A percentile compares a stretch with the other conserved stretches of the same genome.
These are phyloP conservation scores for Pythium biforme DNA, from an alignment of 352 stramenopile genomes.

Conservation along the genomic window DNA sequence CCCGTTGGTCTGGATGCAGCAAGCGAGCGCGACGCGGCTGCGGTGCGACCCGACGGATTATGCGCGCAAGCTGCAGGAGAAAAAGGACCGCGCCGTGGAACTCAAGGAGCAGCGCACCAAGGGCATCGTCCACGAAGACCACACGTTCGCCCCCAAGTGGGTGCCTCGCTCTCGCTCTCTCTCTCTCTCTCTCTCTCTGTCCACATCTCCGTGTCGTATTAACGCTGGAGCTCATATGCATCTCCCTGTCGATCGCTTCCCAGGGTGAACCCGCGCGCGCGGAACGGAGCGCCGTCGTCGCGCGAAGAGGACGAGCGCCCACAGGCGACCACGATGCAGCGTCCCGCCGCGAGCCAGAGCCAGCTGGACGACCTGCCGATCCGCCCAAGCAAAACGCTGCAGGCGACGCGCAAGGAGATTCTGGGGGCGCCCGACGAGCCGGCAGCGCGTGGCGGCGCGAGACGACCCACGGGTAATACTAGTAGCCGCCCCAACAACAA, in stretches of 20 bases:
- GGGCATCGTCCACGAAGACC: conserved; percentile 69
- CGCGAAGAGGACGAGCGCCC: conserved; percentile 49
- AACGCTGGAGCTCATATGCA: too few species aligned
- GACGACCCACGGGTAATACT: conserved; percentile 22
- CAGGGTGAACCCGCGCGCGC: conserved; percentile 48
- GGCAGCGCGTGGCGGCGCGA: conserved; percentile 20
- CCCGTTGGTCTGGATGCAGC: conserved; percentile 32
- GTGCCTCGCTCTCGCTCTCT: background rate
- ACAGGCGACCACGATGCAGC: conserved; percentile 16
- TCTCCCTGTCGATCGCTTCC: too few species aligned
- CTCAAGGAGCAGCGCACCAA: conserved; percentile 65
- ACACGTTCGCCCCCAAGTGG: conserved; percentile 80
- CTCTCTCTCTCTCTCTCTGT: too few species aligned
- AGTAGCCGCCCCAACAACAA: conserved; percentile 40
- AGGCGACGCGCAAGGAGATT: conserved; percentile 27
- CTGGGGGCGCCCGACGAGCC: conserved; percentile 28
- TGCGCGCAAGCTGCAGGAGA: conserved; percentile 74
- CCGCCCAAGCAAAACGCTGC: conserved; percentile 37
- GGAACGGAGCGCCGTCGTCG: conserved; percentile 35
- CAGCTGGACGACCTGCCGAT: conserved; percentile 45
- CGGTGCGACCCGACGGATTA: conserved; percentile 81
- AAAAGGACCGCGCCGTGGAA: conserved; percentile 73
- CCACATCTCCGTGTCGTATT: too few species aligned
- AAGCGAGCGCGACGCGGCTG: conserved; percentile 44
- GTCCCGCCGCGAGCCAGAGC: conserved; percentile 19